Base-by-base conservation (phyloP, 306 rosid species). In the Potentilla sterilis region DNA sequence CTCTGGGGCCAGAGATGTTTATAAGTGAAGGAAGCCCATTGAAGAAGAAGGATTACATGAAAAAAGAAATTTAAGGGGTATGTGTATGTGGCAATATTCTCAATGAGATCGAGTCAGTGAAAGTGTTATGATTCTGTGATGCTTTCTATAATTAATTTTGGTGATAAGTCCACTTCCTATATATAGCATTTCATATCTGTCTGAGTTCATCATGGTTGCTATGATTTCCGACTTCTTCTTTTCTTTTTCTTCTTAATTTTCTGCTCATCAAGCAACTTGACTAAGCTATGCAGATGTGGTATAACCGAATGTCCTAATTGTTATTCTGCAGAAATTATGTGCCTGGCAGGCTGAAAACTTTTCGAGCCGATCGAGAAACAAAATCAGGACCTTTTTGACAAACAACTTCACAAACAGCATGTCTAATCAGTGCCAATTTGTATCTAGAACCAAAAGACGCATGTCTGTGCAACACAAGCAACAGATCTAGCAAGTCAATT, bases 401-500 rank as follows among this genome's bases (percentile, higher is more conserved):
- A 83, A 83, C 55, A 14, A 44, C 16, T 37, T 70, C 79, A 73
- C 78, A 79, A 83, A 46, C 43, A 69, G 61, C 80, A 68, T 67
- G 80, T 75, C 78, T 72, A 51, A 68, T 77, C 78, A 79, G 65
- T 55, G 72, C 55, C 37, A 37, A 55, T 49, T 67, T 71, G 62
- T 35, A 70, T 41, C 68, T 72, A 76, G 82, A 78, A 83, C 74
- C 37, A 79, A 54, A 85, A 70, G 80, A 76, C 66, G 77, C 78
- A 85, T 81, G 88, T 82, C 80, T 81, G 80, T 77, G 78, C 81
- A 79, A 70, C 80, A 79, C 78, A 84, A 84, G 87, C 85, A 88
- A 81, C 79, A 81, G 71, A 84, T 84, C 82, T 66, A 77, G 68
- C 65, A 19, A 67, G 91, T 87, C 88, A 78, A 87, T 86, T 87